Evolutionary conservation across 1,139 yeast species (phyloP).

Genomic region (Yamadazyma jaroonii): DNA sequence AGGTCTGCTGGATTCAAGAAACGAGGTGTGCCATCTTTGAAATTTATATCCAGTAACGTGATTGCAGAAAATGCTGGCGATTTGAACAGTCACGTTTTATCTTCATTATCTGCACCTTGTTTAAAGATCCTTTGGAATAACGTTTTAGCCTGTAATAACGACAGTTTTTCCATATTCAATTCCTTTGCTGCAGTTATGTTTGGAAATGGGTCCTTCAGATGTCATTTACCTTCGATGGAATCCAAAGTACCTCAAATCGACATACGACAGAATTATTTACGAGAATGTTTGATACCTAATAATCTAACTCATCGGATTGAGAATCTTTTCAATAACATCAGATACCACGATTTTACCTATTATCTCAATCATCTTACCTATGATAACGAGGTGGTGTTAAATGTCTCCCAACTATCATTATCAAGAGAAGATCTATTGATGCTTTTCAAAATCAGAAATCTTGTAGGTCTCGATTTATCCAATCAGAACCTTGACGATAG

Average conservation of each 20-base stretch:
- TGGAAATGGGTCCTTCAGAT: constrained; percentile 17
- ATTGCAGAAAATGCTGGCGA: constrained; percentile 27
- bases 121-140: constrained; percentile 34
- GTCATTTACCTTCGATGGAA: constrained; percentile 20
- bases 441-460: constrained; percentile 27
- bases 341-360: constrained; percentile 18
- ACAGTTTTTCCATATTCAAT: constrained; percentile 27
- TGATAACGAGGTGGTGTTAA: constrained; percentile 8
- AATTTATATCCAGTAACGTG: constrained; percentile 22
- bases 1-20: constrained; percentile 4
- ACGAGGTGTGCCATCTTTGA: constrained; percentile 10
- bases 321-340: constrained; percentile 29
- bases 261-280: constrained; percentile 9
- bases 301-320: constrained; percentile 27
- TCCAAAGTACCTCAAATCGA: constrained; percentile 2
- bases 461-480: constrained; percentile 35
- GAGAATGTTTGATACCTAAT: constrained; percentile 10
- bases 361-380: constrained; percentile 15
- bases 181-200: constrained; percentile 27
- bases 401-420: constrained; percentile 8
- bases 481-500: constrained; percentile 28
- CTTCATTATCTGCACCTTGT: constrained; percentile 26
- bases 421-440: constrained; percentile 23
- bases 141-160: constrained; percentile 24
- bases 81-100: constrained; percentile 21